phyloP scores from a whole-genome alignment of 108 stramenopile species.

The Cyclostephanos tholiformis region DNA sequence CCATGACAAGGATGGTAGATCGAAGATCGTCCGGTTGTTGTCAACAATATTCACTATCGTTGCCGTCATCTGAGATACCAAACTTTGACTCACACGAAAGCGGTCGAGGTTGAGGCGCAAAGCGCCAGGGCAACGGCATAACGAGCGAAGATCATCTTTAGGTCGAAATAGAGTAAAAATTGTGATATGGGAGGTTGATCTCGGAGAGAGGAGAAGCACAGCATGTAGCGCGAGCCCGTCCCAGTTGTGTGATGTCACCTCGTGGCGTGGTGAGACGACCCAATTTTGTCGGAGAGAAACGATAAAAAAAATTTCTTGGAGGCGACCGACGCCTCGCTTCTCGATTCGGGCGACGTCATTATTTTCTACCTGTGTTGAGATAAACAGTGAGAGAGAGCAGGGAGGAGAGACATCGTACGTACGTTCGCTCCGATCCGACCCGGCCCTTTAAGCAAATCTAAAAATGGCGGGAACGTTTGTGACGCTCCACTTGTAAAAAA shows the following conservation, averaged over 20 bases:
- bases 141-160: conserved; percentile 38
- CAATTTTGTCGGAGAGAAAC: neutral
- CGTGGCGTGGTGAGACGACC: neutral
- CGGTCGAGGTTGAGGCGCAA: conserved; percentile 46
- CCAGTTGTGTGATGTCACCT: neutral
- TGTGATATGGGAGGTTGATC: neutral
- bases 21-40: neutral
- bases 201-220: neutral
- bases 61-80: neutral
- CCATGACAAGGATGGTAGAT: neutral
- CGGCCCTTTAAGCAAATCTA: too few relatives aligned
- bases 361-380: too few relatives aligned
- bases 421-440: too few relatives aligned
- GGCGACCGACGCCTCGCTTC: neutral
- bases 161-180: neutral
- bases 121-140: conserved; percentile 54
- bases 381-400: too few relatives aligned
- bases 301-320: neutral
- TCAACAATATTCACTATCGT: neutral
- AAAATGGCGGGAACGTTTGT: too few relatives aligned
- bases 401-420: too few relatives aligned
- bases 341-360: neutral
- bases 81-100: conserved; percentile 50
- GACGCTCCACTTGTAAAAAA: too few relatives aligned
- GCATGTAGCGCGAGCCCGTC: too few relatives aligned